Evolutionary conservation across 192 early-diverging fungal genomes (phyloP).

Genomic region (Phycomyces blakesleeanus): DNA sequence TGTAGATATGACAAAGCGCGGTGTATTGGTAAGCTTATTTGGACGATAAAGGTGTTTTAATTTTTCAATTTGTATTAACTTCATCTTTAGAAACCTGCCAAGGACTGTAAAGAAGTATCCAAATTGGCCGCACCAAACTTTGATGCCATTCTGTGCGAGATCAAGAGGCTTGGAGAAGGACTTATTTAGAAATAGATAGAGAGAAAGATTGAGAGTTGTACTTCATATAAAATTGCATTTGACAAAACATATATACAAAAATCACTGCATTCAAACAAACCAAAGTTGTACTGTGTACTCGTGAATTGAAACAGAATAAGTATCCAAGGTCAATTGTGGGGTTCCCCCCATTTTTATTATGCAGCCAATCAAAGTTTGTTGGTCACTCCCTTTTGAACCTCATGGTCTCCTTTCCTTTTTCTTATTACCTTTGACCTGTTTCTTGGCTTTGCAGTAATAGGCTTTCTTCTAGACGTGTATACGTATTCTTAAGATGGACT

Average conservation of each 20-base stretch:
- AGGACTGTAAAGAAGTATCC: slow-evolving; percentile 22
- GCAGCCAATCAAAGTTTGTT: no score
- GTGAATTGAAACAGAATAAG: no score
- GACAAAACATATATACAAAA: no score
- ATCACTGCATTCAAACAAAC: no score
- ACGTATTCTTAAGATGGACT: slow-evolving; percentile 46
- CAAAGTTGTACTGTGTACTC: no score
- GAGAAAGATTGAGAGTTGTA: neutral
- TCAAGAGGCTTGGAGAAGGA: slow-evolving; percentile 64
- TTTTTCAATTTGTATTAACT: neutral
- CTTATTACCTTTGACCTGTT: neutral
- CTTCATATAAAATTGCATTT: no score
- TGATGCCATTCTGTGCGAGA: slow-evolving; percentile 59
- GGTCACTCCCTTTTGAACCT: no score
- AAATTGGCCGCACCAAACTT: slow-evolving; percentile 58
- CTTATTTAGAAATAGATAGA: slow-evolving; percentile 22
- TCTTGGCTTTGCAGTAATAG: slow-evolving; percentile 3
- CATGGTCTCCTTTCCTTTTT: neutral
- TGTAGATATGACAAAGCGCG: slow-evolving; percentile 42
- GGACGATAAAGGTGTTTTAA: no score
- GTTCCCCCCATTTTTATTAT: no score
- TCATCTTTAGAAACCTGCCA: slow-evolving; percentile 23
- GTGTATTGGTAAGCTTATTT: slow-evolving; percentile 47
- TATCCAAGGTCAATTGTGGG: no score
- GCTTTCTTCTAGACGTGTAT: neutral